Evolutionary conservation across 306 rosid species (phyloP).

Genomic region (Prunus padus): DNA sequence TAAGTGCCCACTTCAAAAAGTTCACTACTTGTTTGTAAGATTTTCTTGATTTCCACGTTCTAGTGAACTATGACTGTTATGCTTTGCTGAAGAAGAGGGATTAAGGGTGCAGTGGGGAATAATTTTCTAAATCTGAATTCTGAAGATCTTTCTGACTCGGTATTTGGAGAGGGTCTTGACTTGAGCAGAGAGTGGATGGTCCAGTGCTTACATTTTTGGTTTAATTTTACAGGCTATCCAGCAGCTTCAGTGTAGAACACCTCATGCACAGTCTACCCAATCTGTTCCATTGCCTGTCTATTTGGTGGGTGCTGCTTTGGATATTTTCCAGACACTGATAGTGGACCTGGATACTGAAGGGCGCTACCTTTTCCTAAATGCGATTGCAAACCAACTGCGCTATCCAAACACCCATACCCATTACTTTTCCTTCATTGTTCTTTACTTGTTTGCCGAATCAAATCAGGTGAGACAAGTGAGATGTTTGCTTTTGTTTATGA

Average conservation of each 20-base stretch:
- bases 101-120: neutral
- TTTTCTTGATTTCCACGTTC: neutral
- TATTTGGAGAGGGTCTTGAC: neutral
- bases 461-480: conserved; percentile 55
- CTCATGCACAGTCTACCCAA: conserved; percentile 64
- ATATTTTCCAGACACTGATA: conserved; percentile 73
- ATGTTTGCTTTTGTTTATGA: neutral
- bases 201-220: conserved; percentile 13
- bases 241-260: conserved; percentile 74
- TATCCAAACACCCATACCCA: conserved; percentile 97
- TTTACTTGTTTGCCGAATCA: conserved; percentile 86
- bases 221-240: conserved; percentile 73
- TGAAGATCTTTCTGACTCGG: neutral
- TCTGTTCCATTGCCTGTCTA: conserved; percentile 64
- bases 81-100: neutral
- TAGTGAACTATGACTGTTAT: neutral
- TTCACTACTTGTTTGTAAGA: neutral
- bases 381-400: conserved; percentile 95
- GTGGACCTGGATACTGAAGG: conserved; percentile 91
- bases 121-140: neutral
- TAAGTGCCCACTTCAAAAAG: neutral
- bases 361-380: conserved; percentile 94
- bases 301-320: conserved; percentile 92
- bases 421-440: conserved; percentile 92
- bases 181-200: neutral